A percentile compares a stretch with the other conserved stretches of the same genome.
Evolutionary conservation across 768 basidiomycete species (phyloP).

Genomic region (Hypholoma sublateritium): DNA sequence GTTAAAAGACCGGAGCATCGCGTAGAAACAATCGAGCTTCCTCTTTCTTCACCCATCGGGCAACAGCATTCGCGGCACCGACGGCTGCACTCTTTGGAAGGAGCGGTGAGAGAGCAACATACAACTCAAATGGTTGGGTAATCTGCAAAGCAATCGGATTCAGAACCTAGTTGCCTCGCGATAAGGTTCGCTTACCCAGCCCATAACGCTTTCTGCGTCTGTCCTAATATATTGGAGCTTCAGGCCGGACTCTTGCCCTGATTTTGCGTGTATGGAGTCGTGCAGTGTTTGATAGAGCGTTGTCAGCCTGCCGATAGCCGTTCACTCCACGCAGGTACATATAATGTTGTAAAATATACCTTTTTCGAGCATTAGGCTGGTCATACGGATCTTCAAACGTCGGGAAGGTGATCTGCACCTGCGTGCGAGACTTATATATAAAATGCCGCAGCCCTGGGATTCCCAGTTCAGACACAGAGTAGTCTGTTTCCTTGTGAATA

Average conservation of each 20-base stretch:
- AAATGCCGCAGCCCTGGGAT: constrained; percentile 94
- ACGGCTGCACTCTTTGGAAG: constrained; percentile 88
- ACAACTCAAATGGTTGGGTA: constrained; percentile 92
- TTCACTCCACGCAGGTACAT: neutral
- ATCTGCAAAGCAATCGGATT: constrained; percentile 50
- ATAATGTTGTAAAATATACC: constrained; percentile 37
- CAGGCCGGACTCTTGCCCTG: constrained; percentile 75
- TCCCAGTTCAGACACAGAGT: constrained; percentile 72
- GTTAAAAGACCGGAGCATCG: constrained; percentile 81
- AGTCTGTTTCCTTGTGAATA: constrained; percentile 52
- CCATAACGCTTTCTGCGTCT: constrained; percentile 84
- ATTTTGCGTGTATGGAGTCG: constrained; percentile 88
- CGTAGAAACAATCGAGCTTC: constrained; percentile 78
- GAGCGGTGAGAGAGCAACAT: constrained; percentile 76
- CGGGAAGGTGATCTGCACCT: constrained; percentile 89
- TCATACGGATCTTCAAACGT: constrained; percentile 87
- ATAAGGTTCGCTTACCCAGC: constrained; percentile 71
- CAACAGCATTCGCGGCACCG: constrained; percentile 85
- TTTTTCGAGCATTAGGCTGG: constrained; percentile 51
- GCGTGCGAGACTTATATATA: constrained; percentile 85
- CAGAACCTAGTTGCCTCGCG: neutral
- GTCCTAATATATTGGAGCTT: constrained; percentile 89
- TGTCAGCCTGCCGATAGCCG: constrained; percentile 51
- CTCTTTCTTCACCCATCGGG: constrained; percentile 89
- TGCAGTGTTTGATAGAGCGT: constrained; percentile 88